A percentile compares a stretch with the other conserved stretches of the same genome.
Conservation (phyloP, 805 yeast species). For the Lachancea waltii region DNA sequence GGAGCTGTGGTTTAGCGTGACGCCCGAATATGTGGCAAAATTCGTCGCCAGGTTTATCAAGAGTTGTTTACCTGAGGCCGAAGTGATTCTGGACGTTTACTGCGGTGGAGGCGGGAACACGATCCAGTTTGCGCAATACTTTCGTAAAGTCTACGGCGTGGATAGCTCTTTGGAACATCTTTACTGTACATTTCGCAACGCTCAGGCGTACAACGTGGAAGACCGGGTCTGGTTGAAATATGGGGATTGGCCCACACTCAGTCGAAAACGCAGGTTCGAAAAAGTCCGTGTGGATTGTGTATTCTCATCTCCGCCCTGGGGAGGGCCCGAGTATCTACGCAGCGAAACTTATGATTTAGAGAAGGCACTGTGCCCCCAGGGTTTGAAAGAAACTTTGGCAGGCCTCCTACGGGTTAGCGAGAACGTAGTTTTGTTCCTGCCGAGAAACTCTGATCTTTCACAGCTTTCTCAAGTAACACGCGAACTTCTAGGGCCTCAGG, state of each 20-base stretch:
- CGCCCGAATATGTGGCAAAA: slow-evolving; percentile 70
- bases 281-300: slow-evolving; percentile 33
- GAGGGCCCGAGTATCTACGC: slow-evolving; percentile 58
- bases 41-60: slow-evolving; percentile 49
- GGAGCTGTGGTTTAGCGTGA: slow-evolving; percentile 82
- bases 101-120: slow-evolving; percentile 89
- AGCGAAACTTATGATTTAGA: slow-evolving; percentile 42
- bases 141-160: slow-evolving; percentile 52
- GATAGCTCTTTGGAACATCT: slow-evolving; percentile 57
- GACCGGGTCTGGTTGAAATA: slow-evolving; percentile 42
- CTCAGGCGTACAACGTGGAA: slow-evolving; percentile 52
- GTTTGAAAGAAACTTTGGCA: slow-evolving; percentile 39
- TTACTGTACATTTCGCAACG: slow-evolving; percentile 61
- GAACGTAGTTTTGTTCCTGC: slow-evolving; percentile 56
- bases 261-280: slow-evolving; percentile 15
- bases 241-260: slow-evolving; percentile 41
- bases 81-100: slow-evolving; percentile 56
- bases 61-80: slow-evolving; percentile 45
- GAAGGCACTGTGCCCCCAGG: slow-evolving; percentile 41
- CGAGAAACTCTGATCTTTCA: slow-evolving; percentile 49
- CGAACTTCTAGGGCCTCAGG: slow-evolving; percentile 39
- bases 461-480: slow-evolving; percentile 46
- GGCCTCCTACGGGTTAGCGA: slow-evolving; percentile 37
- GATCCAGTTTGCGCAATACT: slow-evolving; percentile 61
- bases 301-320: slow-evolving; percentile 87